Conservation (phyloP, 495 filamentous ascomycete species). For the Parathielavia appendiculata region DNA sequence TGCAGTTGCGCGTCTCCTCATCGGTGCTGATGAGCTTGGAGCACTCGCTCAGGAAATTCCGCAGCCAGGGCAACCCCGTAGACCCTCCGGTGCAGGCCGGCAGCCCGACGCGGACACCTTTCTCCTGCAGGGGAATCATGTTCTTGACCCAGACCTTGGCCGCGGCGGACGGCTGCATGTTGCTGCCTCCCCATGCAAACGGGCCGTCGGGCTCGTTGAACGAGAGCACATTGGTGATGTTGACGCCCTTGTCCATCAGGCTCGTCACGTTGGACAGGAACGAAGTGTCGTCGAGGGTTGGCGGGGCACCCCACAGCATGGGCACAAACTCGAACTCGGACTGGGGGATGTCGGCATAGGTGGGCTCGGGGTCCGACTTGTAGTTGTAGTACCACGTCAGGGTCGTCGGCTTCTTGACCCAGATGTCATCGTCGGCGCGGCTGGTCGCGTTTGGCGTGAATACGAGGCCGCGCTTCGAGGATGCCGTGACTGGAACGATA, state of each 20-base stretch:
- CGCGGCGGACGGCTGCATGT: slow-evolving; percentile 51
- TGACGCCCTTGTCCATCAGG: slow-evolving; percentile 49
- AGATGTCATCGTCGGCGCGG: slow-evolving; percentile 56
- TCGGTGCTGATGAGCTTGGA: slow-evolving; percentile 37
- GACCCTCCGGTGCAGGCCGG: slow-evolving; percentile 54
- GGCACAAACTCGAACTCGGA: slow-evolving; percentile 66
- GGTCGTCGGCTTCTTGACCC: slow-evolving; percentile 47
- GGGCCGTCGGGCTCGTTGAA: slow-evolving; percentile 73
- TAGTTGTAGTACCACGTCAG: slow-evolving; percentile 87
- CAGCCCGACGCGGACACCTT: slow-evolving; percentile 53
- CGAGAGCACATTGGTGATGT: slow-evolving; percentile 58
- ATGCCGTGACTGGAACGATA: slow-evolving; percentile 19
- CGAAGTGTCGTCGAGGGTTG: slow-evolving; percentile 41
- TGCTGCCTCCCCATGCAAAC: slow-evolving; percentile 50
- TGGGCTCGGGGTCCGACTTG: slow-evolving; percentile 45
- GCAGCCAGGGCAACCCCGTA: slow-evolving; percentile 57
- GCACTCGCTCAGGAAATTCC: slow-evolving; percentile 55
- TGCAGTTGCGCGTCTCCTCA: slow-evolving; percentile 47
- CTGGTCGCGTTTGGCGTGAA: slow-evolving; percentile 51
- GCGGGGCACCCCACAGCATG: slow-evolving; percentile 64
- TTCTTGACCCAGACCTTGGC: slow-evolving; percentile 62
- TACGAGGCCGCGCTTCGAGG: slow-evolving; percentile 66
- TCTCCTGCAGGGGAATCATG: slow-evolving; percentile 57
- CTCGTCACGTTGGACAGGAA: slow-evolving; percentile 51
- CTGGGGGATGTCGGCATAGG: slow-evolving; percentile 40